A percentile compares a stretch with the other conserved stretches of the same genome.
These are phyloP conservation scores for Kodamaea arcana DNA, from an alignment of 1,139 yeast genomes.

Conservation along the genomic window DNA sequence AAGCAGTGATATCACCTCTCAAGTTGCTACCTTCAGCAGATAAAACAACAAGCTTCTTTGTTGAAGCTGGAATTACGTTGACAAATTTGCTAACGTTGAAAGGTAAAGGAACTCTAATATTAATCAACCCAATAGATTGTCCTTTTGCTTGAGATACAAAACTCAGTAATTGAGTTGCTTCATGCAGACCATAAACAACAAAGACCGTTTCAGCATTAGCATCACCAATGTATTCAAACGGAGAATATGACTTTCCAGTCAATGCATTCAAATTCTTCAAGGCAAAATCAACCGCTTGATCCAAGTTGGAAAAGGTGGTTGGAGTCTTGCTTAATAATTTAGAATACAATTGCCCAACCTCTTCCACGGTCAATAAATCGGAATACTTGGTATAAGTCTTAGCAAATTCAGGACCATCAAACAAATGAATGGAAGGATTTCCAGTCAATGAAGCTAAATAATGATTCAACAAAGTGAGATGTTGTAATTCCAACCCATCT, in stretches of 20 bases:
- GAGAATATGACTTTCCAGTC: conserved; percentile 56
- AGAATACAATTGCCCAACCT: conserved; percentile 41
- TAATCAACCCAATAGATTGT: conserved; percentile 55
- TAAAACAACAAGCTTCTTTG: conserved; percentile 61
- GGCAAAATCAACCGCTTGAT: conserved; percentile 38
- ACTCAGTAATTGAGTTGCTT: conserved; percentile 50
- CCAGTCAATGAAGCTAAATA: conserved; percentile 53
- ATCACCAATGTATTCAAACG: conserved; percentile 71
- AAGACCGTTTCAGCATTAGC: conserved; percentile 62
- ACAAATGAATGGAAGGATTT: conserved; percentile 62
- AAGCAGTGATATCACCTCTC: conserved; percentile 70
- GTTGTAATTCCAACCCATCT: conserved; percentile 58
- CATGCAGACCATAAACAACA: conserved; percentile 74
- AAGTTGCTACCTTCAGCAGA: conserved; percentile 31
- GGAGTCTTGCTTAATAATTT: conserved; percentile 28
- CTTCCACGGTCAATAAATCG: conserved; percentile 42
- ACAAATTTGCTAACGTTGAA: conserved; percentile 63
- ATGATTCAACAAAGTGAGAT: conserved; percentile 61
- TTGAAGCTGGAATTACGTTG: conserved; percentile 52
- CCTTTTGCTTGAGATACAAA: conserved; percentile 35
- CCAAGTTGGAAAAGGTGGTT: conserved; percentile 23
- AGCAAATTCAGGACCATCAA: conserved; percentile 73
- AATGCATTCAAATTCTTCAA: conserved; percentile 50
- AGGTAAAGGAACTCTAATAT: conserved; percentile 76
- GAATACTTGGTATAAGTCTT: conserved; percentile 51